Base-by-base conservation (phyloP, 108 stramenopile genomes). In the Nannochloropsis salina region DNA sequence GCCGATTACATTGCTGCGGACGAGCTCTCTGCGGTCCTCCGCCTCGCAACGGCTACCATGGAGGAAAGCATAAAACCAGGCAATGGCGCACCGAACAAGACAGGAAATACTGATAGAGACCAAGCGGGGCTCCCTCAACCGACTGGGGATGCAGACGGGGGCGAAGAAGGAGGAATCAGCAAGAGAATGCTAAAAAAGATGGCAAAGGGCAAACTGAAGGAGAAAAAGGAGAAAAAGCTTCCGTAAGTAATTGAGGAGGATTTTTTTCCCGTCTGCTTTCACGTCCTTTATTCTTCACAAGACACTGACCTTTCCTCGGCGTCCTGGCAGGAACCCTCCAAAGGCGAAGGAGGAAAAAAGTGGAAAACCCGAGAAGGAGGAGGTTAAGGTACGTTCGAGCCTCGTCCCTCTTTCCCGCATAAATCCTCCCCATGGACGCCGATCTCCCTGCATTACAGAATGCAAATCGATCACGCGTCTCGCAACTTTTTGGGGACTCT, bases 171-270 rank as follows among this genome's bases (percentile, higher is more conserved):
- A 15, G 61, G 61, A 4, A 74, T 84, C 40, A 84, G 83, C 83
- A 84, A 84, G 83, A 20, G 74, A 22, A 41, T 31, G 45, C 83
- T 84, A 11, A 84, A 84, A 44, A 40, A 41, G 44, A 22, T 40
- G 22, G 83, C 45, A 20, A 84, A 84, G 42, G 83, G 83, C 83
- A 84, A 84, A 44, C 22, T 79, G n/a, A 84, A 84, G 83, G 41
- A 84, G 42, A 44, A 84, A 41, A 84, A 84, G 43, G 83, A 84
- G 22, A 41, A 41, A 40, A 74, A 81, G 81, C 81, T 12, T 12
- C 40, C 41, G 81, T 31, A 81, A 81, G 81, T 9, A 20, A 11
- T 31, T 31, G 31, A 31, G 31, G 31, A 31, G 31, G 31, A 31
- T 31, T 31, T 31, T 31, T 31, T 1, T 31, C 31, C 31, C 31